Percentiles rank a stretch among this genome's conserved stretches.
These are phyloP conservation scores for Amanita thiersii DNA, from an alignment of 768 basidiomycete species.

Conservation along the genomic window DNA sequence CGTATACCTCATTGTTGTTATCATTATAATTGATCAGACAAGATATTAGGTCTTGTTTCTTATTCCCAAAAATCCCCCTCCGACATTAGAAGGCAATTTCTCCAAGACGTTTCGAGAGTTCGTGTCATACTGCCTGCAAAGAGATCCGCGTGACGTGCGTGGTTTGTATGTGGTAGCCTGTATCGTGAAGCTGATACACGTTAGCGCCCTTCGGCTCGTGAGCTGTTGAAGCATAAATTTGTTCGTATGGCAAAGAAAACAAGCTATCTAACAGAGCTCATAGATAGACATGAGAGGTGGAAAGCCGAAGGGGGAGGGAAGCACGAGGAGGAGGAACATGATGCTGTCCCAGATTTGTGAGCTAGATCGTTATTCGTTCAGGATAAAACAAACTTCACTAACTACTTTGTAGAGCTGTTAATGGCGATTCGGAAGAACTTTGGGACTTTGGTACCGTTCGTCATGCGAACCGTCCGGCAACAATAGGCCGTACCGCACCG, in stretches of 20 bases:
- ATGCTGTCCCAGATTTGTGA: constrained; percentile 55
- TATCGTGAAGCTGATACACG: constrained; percentile 13
- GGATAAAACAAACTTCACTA: neutral
- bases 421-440: constrained; percentile 68
- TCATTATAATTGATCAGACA: neutral
- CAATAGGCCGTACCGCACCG: constrained; percentile 59
- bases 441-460: constrained; percentile 99
- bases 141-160: constrained; percentile 87
- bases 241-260: constrained; percentile 93
- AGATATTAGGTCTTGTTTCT: constrained; percentile 80
- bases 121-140: constrained; percentile 84
- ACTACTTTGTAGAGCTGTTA: constrained; percentile 32
- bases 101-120: constrained; percentile 93
- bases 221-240: constrained; percentile 94
- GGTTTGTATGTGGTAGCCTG: constrained; percentile 1
- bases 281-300: constrained; percentile 93
- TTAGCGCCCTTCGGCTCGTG: constrained; percentile 90
- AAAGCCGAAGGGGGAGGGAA: constrained; percentile 80
- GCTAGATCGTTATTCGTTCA: constrained; percentile 17
- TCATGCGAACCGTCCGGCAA: constrained; percentile 50
- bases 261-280: constrained; percentile 88
- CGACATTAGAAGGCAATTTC: constrained; percentile 83
- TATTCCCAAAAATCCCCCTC: constrained; percentile 96
- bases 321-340: constrained; percentile 62
- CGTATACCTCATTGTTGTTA: neutral